phyloP scores from a whole-genome alignment of 2,329 filamentous ascomycete species.

The Epichloe brachyelytri region DNA sequence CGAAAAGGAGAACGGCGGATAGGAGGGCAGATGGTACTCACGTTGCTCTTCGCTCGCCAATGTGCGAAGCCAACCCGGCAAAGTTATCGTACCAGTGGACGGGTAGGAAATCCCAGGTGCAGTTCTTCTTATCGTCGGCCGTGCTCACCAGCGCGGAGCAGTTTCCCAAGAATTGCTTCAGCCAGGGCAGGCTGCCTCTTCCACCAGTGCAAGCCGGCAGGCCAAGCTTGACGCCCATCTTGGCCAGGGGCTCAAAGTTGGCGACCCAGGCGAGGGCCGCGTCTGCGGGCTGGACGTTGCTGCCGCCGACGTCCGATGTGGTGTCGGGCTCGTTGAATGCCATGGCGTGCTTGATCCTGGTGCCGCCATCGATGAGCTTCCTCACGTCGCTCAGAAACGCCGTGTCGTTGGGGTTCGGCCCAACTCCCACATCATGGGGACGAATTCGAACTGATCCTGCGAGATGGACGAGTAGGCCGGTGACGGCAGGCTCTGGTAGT shows the following conservation, averaged over 20 bases:
- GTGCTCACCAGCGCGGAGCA: conserved; percentile 46
- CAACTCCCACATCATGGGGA: conserved; percentile 67
- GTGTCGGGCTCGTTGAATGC: conserved; percentile 72
- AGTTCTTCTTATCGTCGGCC: conserved; percentile 29
- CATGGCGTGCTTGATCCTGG: conserved; percentile 55
- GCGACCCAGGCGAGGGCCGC: conserved; percentile 59
- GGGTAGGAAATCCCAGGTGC: conserved; percentile 50
- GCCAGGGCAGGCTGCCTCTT: conserved; percentile 49
- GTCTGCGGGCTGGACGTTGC: conserved; percentile 40
- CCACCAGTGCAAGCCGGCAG: conserved; percentile 58
- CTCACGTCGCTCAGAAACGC: conserved; percentile 49
- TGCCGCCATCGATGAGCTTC: conserved; percentile 33
- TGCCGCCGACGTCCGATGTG: conserved; percentile 42
- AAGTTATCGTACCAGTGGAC: conserved; percentile 61
- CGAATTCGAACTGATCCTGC: conserved; percentile 53
- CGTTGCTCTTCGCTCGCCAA: conserved; percentile 36
- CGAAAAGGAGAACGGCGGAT: background rate
- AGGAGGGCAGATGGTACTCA: conserved; percentile 13
- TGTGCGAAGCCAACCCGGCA: conserved; percentile 51
- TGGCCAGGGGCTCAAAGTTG: conserved; percentile 56
- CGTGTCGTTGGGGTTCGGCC: conserved; percentile 33
- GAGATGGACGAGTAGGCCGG: conserved; percentile 32
- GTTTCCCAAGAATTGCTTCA: conserved; percentile 49
- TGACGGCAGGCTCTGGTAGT: conserved; percentile 51
- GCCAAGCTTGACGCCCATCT: conserved; percentile 53